Conservation (phyloP, 768 basidiomycete species). For the Pulveroboletus sp. region DNA sequence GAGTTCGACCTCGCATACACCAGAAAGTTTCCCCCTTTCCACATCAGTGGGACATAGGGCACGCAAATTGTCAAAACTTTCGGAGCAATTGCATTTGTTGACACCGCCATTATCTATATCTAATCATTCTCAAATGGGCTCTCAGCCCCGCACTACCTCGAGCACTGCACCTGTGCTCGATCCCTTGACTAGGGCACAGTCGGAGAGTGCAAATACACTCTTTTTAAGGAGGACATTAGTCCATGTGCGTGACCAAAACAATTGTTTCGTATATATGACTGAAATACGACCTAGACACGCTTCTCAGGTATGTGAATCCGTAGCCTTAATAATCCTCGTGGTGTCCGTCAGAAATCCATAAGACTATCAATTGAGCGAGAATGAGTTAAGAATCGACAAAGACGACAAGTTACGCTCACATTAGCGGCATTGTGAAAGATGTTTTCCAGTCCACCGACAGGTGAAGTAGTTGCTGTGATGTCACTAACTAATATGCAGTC, state of each 20-base stretch:
- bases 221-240: not conserved
- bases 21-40: constrained; percentile 19
- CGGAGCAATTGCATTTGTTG: not conserved
- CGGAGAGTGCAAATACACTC: not conserved
- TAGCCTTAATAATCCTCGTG: constrained; percentile 25
- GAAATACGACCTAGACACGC: constrained; percentile 1
- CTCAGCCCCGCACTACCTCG: not conserved
- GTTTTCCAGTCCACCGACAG: constrained; percentile 53
- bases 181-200: not conserved
- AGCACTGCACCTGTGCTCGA: not conserved
- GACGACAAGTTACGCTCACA: constrained; percentile 34
- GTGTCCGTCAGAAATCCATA: constrained; percentile 52
- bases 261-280: constrained; percentile 1
- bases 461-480: constrained; percentile 61
- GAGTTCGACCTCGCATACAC: constrained; percentile 28
- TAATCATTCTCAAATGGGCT: not conserved
- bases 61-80: not conserved
- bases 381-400: not conserved
- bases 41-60: not conserved
- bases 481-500: constrained; percentile 60
- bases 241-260: constrained; percentile 3
- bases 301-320: not conserved
- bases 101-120: not conserved
- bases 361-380: constrained; percentile 28
- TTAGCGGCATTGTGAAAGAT: constrained; percentile 55